Conservation (phyloP, 768 basidiomycete species). For the Chalciporus pseudorubinellus region DNA sequence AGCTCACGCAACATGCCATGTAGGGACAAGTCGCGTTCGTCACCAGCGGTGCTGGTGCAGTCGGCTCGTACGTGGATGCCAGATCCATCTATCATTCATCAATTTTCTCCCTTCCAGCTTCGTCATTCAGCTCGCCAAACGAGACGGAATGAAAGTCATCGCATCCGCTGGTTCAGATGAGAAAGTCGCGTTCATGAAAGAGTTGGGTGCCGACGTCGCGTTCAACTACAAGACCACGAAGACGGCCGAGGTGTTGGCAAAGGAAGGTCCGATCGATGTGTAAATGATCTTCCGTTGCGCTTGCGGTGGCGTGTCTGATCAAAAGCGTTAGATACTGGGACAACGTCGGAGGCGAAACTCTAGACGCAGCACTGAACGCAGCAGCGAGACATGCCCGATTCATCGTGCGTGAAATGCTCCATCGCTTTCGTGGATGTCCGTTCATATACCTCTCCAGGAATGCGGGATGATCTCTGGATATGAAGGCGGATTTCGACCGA, state of each 20-base stretch:
- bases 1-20: no score
- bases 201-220: conserved; percentile 58
- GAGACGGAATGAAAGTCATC: conserved; percentile 56
- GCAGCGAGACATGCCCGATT: conserved; percentile 45
- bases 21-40: conserved; percentile 51
- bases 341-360: conserved; percentile 53
- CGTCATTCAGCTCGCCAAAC: conserved; percentile 48
- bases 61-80: conserved; percentile 58
- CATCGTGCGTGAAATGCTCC: conserved; percentile 26
- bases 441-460: conserved; percentile 27
- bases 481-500: neutral
- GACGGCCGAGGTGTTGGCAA: conserved; percentile 47
- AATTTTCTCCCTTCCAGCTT: conserved; percentile 22
- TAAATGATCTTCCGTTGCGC: no score
- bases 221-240: conserved; percentile 68
- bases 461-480: conserved; percentile 20
- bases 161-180: conserved; percentile 66
- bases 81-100: no score
- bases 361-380: conserved; percentile 49
- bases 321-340: conserved; percentile 26
- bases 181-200: conserved; percentile 58
- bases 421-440: neutral
- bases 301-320: neutral
- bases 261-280: conserved; percentile 55
- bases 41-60: conserved; percentile 41